Base-by-base conservation (phyloP, 805 yeast species). In the Candida boleticola region DNA sequence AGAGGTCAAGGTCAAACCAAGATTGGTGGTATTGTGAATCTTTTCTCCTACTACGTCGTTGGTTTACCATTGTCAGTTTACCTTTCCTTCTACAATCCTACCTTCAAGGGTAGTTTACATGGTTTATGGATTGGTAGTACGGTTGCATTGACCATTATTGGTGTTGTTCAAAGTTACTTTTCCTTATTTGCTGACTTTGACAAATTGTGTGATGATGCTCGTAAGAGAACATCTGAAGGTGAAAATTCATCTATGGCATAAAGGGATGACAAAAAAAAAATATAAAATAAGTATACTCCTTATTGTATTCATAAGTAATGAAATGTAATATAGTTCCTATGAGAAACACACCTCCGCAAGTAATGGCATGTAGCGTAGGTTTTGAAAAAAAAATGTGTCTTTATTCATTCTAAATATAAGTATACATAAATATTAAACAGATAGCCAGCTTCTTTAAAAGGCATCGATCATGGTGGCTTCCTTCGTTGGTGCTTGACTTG, bases 1-100 rank as follows among this genome's bases (percentile, higher is more conserved):
- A 73, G 93, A 57, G 92, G 92, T 4, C 90, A 84, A 63, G 92
- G 92, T 13, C 78, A 78, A 59, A 84, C 83, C 33, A 76, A 73
- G 51, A 73, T 82, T 29, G 84, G 85, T 0, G 84, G 85, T 2
- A 71, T 72, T 39, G 72, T 80, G 26, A 80, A 79, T 45, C 58
- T 82, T 47, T 44, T 78, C 26, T 67, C 83, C 4, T 82, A 82
- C 57, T 82, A 83, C 50, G 63, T 77, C 34, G 58, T 83, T 25
- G 88, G 87, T 10, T 63, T 83, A 14, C 89, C 89, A 3, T 60
- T 80, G 53, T 73, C 85, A 5, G 66, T 79, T 34, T 57, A 71
- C 31, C 62, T 81, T 38, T 71, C 83, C 1, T 83, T 83, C 54
- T 63, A 66, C 22, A 68, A 73, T 2, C 9, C 14, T 7, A 61